Base-by-base conservation (phyloP, 805 yeast species). In the Clavispora santaluciae region DNA sequence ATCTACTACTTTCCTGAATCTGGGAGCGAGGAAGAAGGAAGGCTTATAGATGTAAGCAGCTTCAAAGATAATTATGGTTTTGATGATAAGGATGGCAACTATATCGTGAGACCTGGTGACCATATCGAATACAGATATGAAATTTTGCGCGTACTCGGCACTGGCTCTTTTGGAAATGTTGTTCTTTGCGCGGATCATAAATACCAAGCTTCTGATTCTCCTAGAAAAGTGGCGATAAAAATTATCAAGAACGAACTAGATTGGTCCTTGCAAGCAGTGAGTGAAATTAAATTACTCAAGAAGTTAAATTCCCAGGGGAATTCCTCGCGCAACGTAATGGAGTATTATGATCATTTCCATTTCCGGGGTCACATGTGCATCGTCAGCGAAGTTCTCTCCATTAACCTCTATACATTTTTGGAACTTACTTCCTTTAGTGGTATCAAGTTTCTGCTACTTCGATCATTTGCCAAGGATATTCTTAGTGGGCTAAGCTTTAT, bases 341-440 rank as follows among this genome's bases (percentile, higher is more conserved):
- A 70, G 15, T 84, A 82, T 51, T 55, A 68, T 26, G 85, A 81
- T 31, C 88, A 85, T 60, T 87, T 87, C 62, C 78, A 76, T 48
- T 88, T 87, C 57, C 69, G 95, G 43, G 81, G 86, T 16, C 96
- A 87, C 30, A 75, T 87, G 66, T 87, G 95, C 58, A 83, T 87
- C 28, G 78, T 79, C 1, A 83, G 90, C 0, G 95, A 88, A 55
- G 60, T 83, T 5, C 64, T 88, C 15, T 78, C 87, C 0, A 61
- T 83, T 13, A 86, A 85, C 43, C 56, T 87, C 25, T 83, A 75
- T 50, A 83, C 87, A 28, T 59, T 76, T 23, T 57, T 79, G 21
- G 81, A 79, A 50, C 49, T 75, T 1, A 66, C 72, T 0, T 56
- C 66, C 22, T 80, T 72, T 52, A 61, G 61, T 43, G 86, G 86